Conservation (phyloP, 2,329 filamentous ascomycete genomes). For the Arthrobotrys pseudoclavata region DNA sequence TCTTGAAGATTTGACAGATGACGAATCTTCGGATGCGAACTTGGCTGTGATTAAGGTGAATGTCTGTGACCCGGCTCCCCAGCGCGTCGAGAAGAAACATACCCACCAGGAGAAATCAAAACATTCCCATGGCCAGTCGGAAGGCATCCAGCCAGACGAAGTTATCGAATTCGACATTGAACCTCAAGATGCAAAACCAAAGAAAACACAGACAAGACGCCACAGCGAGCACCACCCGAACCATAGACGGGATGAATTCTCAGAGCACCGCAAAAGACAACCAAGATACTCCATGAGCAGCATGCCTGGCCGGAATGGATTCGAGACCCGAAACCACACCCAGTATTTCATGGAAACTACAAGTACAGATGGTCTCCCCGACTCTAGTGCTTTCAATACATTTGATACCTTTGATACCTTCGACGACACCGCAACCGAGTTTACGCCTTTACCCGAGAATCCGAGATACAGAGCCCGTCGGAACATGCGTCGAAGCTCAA, state of each 20-base stretch:
- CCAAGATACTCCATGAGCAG: slow-evolving; percentile 42
- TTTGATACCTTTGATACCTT: slow-evolving; percentile 28
- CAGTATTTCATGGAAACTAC: slow-evolving; percentile 60
- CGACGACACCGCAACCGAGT: slow-evolving; percentile 47
- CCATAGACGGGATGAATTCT: slow-evolving; percentile 21
- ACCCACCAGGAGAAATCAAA: slow-evolving; percentile 1
- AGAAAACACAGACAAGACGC: slow-evolving; percentile 20
- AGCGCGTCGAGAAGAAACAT: not conserved
- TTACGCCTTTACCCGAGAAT: slow-evolving; percentile 36
- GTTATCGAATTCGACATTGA: slow-evolving; percentile 44
- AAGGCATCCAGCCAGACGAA: slow-evolving; percentile 54
- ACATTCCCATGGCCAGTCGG: slow-evolving; percentile 14
- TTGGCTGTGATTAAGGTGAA: slow-evolving; percentile 32
- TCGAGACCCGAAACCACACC: slow-evolving; percentile 29
- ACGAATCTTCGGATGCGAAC: slow-evolving; percentile 30
- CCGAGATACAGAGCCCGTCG: slow-evolving; percentile 40
- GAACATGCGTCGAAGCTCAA: slow-evolving; percentile 44
- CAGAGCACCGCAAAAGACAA: slow-evolving; percentile 38
- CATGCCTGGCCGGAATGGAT: slow-evolving; percentile 21
- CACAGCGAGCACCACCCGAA: slow-evolving; percentile 27
- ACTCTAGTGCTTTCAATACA: slow-evolving; percentile 42
- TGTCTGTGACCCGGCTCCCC: not conserved
- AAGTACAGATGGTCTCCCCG: slow-evolving; percentile 46
- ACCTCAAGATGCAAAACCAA: not conserved
- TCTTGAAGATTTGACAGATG: slow-evolving; percentile 28